These are phyloP conservation scores for Cephaloascus albidus DNA, from an alignment of 805 yeast genomes.

Conservation along the genomic window DNA sequence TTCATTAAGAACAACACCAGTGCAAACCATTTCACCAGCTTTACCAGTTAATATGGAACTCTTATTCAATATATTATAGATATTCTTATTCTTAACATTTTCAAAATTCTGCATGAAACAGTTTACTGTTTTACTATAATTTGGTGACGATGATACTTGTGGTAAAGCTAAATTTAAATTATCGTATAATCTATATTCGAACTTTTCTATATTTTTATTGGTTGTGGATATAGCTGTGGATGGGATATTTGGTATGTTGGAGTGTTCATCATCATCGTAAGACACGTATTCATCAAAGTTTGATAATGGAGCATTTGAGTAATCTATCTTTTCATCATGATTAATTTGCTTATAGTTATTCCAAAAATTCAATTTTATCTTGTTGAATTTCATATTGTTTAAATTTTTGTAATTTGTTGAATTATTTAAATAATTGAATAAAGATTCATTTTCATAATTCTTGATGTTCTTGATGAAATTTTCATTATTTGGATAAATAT, in stretches of 20 bases:
- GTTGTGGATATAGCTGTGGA: neutral
- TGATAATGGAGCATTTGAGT: slow-evolving; percentile 9
- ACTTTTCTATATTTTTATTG: slow-evolving; percentile 4
- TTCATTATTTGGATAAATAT: neutral
- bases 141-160: slow-evolving; percentile 5
- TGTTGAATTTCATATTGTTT: neutral
- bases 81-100: neutral
- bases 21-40: slow-evolving; percentile 34
- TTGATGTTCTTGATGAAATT: neutral
- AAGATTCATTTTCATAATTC: neutral
- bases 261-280: slow-evolving; percentile 19
- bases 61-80: slow-evolving; percentile 23
- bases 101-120: no score
- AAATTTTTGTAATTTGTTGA: neutral
- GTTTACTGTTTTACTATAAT: slow-evolving; percentile 1
- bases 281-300: slow-evolving; percentile 24
- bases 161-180: slow-evolving; percentile 23
- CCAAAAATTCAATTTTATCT: slow-evolving; percentile 14
- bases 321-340: neutral
- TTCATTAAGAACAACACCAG: slow-evolving; percentile 31
- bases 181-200: slow-evolving; percentile 25
- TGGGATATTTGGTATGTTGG: slow-evolving; percentile 1
- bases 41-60: slow-evolving; percentile 26
- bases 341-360: slow-evolving; percentile 8
- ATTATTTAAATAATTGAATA: neutral